Evolutionary conservation across 768 basidiomycete genomes (phyloP), one percentile per base, ranked within the genome.

Genomic region (Rhizopogon rudus): DNA sequence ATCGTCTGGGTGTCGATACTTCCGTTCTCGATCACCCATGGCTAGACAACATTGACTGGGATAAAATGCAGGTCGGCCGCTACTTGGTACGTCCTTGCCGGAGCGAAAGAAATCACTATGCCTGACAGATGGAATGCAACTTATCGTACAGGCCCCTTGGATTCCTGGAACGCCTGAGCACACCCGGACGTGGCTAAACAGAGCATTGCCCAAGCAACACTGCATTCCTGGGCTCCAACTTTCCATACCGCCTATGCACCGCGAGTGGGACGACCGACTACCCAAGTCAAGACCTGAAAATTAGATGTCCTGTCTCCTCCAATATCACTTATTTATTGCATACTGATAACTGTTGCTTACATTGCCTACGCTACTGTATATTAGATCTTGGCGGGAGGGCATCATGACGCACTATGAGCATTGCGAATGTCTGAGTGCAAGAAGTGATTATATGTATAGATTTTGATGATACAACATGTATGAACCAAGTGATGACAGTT

Each of bases 31-130:
- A 60, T 5, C 79, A 83, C 53, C 66, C 72, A 1, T 85, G 79
- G 78, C 60, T 84, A 42, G 56, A 59, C 5, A 64, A 67, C 20
- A 66, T 84, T 12, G 71, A 78, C 53, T 83, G 81, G 82, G 63
- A 63, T 17, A 74, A 73, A 61, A 73, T 83, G 67, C 59, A 70
- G 10, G 61, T 64, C 1, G 72, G 77, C 40, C 64, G 69, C 35
- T 80, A 81, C 51, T 56, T 76, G 31, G 83, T 83, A 63, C 44
- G 81, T 69, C 14, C 20, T 54, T 2, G 13, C 53, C 10, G 22
- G 25, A 40, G 28, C 16, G 40, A 5, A 16, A 14, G 12, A 6
- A 40, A 20, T 31, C 2, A 2, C 8, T 5, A 37, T 43, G 2
- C 45, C 52, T 29, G 37, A 57, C 28, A 7, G 13, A 37, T 54